A percentile compares a stretch with the other conserved stretches of the same genome.
These are phyloP conservation scores for Myochromella boudieri DNA, from an alignment of 768 basidiomycete genomes.

Conservation along the genomic window DNA sequence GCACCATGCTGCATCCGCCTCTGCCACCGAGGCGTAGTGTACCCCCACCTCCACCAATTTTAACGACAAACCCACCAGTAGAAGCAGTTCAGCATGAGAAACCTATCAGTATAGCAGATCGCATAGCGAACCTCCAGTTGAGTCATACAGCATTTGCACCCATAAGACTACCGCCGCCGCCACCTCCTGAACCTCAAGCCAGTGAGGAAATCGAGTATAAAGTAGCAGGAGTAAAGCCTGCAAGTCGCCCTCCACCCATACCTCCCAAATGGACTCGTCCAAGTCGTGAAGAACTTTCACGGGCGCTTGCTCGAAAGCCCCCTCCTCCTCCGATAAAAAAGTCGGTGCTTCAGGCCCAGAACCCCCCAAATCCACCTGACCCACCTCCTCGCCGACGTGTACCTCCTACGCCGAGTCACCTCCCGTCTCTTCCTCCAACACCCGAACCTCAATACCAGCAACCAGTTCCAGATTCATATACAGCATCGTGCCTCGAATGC, in stretches of 20 bases:
- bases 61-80: not conserved
- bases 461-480: slow-evolving; percentile 2
- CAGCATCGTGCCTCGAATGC: slow-evolving; percentile 39
- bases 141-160: slow-evolving; percentile 15
- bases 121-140: slow-evolving; percentile 30
- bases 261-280: slow-evolving; percentile 19
- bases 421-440: slow-evolving; percentile 30
- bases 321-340: slow-evolving; percentile 30
- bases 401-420: slow-evolving; percentile 29
- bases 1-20: slow-evolving; percentile 18
- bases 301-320: slow-evolving; percentile 31
- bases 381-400: slow-evolving; percentile 22
- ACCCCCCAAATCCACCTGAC: slow-evolving; percentile 1
- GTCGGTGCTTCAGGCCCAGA: not conserved
- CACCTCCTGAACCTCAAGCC: slow-evolving; percentile 4
- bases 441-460: slow-evolving; percentile 20
- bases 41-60: slow-evolving; percentile 21
- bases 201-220: not conserved
- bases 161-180: slow-evolving; percentile 18
- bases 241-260: slow-evolving; percentile 19
- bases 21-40: slow-evolving; percentile 27
- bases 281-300: slow-evolving; percentile 17
- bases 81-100: slow-evolving; percentile 3
- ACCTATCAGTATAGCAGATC: slow-evolving; percentile 25
- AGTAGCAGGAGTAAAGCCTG: not conserved